Conservation (phyloP, 2,329 filamentous ascomycete species). For the Fusarium tricinctum region DNA sequence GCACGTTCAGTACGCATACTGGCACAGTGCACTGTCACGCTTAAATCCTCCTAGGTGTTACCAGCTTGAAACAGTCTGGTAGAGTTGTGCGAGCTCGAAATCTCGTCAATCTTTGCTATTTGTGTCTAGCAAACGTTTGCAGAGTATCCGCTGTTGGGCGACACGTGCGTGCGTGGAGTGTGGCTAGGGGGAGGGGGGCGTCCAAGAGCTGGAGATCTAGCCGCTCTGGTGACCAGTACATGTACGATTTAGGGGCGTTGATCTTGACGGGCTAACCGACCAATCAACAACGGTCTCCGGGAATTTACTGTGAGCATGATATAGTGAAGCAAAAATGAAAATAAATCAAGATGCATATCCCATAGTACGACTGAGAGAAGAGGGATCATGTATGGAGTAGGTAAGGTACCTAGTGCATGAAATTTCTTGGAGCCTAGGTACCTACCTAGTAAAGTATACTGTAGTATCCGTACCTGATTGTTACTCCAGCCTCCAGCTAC, state of each 20-base stretch:
- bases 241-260: constrained; percentile 25
- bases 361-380: background rate
- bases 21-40: constrained; percentile 25
- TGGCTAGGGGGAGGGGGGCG: constrained; percentile 5
- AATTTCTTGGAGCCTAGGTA: background rate
- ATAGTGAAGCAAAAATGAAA: background rate
- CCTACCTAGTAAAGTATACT: too few relatives aligned
- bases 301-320: background rate
- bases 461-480: background rate
- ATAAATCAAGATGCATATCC: background rate
- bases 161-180: constrained; percentile 38
- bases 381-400: background rate
- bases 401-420: too few relatives aligned
- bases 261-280: constrained; percentile 32
- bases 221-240: constrained; percentile 24
- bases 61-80: constrained; percentile 33
- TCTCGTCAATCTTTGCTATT: constrained; percentile 39
- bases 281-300: constrained; percentile 23
- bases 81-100: constrained; percentile 20
- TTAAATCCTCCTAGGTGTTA: constrained; percentile 11
- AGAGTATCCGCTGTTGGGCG: constrained; percentile 15
- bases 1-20: constrained; percentile 10
- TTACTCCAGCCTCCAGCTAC: too few relatives aligned
- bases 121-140: constrained; percentile 24
- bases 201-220: constrained; percentile 35